Percentiles rank a stretch among this genome's conserved stretches.
phyloP scores from a whole-genome alignment of 208 protist species.

The Acanthamoeba triangularis region DNA sequence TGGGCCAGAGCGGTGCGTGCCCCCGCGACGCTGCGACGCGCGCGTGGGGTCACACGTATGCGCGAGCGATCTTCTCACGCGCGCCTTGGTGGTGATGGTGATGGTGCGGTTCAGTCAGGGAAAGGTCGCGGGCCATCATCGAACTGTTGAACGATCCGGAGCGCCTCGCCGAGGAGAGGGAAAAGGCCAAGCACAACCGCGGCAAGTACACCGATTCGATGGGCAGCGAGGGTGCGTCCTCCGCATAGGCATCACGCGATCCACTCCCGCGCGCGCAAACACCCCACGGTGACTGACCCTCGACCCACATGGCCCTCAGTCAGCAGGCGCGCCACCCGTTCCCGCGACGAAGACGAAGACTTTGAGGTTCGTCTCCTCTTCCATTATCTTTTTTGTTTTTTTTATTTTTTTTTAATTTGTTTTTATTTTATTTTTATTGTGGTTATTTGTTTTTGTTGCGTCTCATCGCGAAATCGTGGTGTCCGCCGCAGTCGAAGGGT shows the following conservation, averaged over 20 bases:
- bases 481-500: background rate
- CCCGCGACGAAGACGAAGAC: background rate
- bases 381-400: too few species aligned
- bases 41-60: too few species aligned
- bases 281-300: too few species aligned
- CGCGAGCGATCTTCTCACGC: background rate
- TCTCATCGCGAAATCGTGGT: background rate
- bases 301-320: background rate
- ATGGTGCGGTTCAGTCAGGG: conserved; percentile 78
- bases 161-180: conserved; percentile 83
- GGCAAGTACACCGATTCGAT: conserved; percentile 55
- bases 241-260: background rate
- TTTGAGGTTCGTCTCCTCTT: background rate
- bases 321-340: background rate
- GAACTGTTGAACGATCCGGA: conserved; percentile 79
- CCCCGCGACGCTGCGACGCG: too few species aligned
- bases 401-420: too few species aligned
- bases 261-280: background rate
- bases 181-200: conserved; percentile 82
- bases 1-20: conserved; percentile 25
- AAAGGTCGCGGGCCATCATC: conserved; percentile 77
- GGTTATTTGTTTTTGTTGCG: too few species aligned
- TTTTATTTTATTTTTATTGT: too few species aligned
- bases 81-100: conserved; percentile 13
- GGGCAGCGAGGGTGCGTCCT: conserved; percentile 31